Base-by-base conservation (phyloP, 2,329 filamentous ascomycete species). In the Talaromyces atroroseus region DNA sequence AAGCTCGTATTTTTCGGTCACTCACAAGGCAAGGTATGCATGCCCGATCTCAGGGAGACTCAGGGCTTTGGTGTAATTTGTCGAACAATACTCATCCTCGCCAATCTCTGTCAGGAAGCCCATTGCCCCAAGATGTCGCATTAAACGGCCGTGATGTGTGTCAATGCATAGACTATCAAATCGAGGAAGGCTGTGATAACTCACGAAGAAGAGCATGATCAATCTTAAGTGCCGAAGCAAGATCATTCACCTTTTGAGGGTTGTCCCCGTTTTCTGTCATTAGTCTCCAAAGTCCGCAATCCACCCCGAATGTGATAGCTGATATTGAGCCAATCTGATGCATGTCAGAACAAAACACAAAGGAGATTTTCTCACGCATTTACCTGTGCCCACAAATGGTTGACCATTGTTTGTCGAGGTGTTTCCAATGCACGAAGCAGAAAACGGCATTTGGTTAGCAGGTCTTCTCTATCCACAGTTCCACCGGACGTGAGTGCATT, bases 121-220 rank as follows among this genome's bases (percentile, higher is more conserved):
- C 63, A 73, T 71, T 4, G 71, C 64, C 20, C 54, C 62, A 0
- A 74, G 60, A 20, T 74, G 71, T 50, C 69, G 67, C 45, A 73
- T 59, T 24, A 73, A 58, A 4, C 71, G 69, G 46, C 62, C 66
- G 60, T 12, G 7, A 29, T 3, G 16, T 32, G 14, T 34, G 16
- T 45, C 18, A 52, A 52, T 34, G 18, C 20, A 44, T 45, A n/a
- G 18, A 24, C n/a, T 16, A 10, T 32, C 16, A 32, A n/a, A 20
- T 18, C n/a, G 12, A 32, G 24, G 24, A 52, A 12, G 32, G 23
- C 14, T 40, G 7, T 34, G n/a, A 52, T 5, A 23, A 45, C 38
- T 42, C n/a, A 52, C 50, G 24, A 26, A 52, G 40, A 29, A 52
- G 40, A 14, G 40, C 40, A 5, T 23, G 50, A 46, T 52, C 38